phyloP scores from a whole-genome alignment of 305 asterid species.

The Solanum hybrid region DNA sequence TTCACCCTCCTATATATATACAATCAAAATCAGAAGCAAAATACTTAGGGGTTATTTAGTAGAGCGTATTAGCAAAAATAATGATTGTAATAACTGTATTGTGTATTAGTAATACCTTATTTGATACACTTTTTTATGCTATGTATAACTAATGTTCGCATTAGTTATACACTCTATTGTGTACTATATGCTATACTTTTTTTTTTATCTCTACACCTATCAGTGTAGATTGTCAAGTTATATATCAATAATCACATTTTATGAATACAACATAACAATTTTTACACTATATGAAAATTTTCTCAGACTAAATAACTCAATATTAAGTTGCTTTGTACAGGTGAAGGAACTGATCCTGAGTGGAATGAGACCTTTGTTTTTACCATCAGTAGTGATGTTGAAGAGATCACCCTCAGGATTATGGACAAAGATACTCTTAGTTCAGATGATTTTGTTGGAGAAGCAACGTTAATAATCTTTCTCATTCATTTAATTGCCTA shows the following conservation, averaged over 20 bases:
- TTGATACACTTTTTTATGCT: too few relatives aligned
- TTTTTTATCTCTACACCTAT: not conserved
- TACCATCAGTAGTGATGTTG: conserved; percentile 34
- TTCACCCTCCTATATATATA: not conserved
- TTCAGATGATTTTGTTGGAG: conserved; percentile 68
- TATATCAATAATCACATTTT: not conserved
- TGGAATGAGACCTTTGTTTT: conserved; percentile 92
- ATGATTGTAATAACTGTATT: not conserved
- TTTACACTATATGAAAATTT: not conserved
- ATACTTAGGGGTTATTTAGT: not conserved
- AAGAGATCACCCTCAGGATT: conserved; percentile 51
- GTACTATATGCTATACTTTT: not conserved
- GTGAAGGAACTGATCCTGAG: conserved; percentile 51
- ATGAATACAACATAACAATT: not conserved
- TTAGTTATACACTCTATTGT: not conserved
- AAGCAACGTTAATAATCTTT: conserved; percentile 35
- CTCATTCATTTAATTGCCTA: not conserved
- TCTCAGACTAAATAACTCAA: not conserved
- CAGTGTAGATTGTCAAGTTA: not conserved
- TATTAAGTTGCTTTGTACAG: conserved; percentile 18
- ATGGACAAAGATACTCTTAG: conserved; percentile 62
- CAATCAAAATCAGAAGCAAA: not conserved
- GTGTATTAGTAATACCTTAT: not conserved
- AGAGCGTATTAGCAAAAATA: not conserved
- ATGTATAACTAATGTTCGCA: not conserved